Base-by-base conservation (phyloP, 1,139 yeast species). In the Suhomyces anneliseae region DNA sequence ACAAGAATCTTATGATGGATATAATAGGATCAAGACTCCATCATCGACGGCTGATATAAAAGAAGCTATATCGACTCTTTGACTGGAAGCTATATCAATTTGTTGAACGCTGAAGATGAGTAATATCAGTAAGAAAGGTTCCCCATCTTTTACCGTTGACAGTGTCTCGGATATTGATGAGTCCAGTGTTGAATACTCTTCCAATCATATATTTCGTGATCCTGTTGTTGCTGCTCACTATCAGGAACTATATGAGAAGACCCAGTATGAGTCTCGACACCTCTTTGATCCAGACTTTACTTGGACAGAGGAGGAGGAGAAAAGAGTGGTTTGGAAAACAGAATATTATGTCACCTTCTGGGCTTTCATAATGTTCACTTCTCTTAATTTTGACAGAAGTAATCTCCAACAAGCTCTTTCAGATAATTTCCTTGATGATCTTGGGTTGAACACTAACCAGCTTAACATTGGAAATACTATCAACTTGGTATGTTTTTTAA, bases 351-450 rank as follows among this genome's bases (percentile, higher is more conserved):
- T 78, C 27, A 65, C 80, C 4, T 54, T 76, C 29, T 64, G 76
- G 58, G 81, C 82, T 0, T 76, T 78, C 51, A 51, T 76, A 43
- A 67, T 79, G 73, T 79, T 79, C 58, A 65, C 73, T 31, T 79
- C 78, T 6, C 64, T 80, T 45, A 79, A 79, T 53, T 63, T 79
- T 48, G 84, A 80, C 58, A 65, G 85, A 51, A 70, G 72, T 34
- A 80, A 80, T 56, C 54, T 80, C 42, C 52, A 63, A 0, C 82
- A 79, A 55, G 84, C 83, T 1, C 64, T 78, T 7, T 64, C 83
- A 1, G 84, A 76, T 50, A 68, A 74, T 51, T 53, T 80, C 53
- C 60, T 80, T 36, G 61, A 62, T 0, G 82, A 80, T 52, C 58
- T 77, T 48, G 55, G 61, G 1, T 51, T 80, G 52, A 70, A 72